Conservation (phyloP, 23 red algal genomes). For the Pyropia haitanensis region DNA sequence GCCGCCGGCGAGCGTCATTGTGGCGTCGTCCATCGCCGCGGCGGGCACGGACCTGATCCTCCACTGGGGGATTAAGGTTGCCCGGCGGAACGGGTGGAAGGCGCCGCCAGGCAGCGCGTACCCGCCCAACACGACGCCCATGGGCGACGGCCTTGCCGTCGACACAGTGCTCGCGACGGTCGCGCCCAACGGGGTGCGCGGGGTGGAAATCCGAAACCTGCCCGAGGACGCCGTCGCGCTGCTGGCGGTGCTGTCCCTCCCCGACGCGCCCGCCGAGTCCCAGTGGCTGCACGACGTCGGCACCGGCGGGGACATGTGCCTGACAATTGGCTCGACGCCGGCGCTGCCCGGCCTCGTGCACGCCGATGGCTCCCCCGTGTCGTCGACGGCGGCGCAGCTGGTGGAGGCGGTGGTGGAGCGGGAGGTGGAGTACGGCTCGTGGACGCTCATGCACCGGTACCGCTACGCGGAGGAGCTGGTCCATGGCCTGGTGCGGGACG, state of each 20-base stretch:
- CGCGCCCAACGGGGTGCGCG: slow-evolving; percentile 19
- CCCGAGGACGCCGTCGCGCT: slow-evolving; percentile 26
- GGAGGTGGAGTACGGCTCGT: slow-evolving; percentile 91
- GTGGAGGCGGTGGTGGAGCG: slow-evolving; percentile 67
- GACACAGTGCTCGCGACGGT: slow-evolving; percentile 21
- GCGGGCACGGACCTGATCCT: slow-evolving; percentile 53
- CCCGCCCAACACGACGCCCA: slow-evolving; percentile 20
- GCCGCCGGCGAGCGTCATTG: slow-evolving; percentile 13
- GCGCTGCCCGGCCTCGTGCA: slow-evolving; percentile 40
- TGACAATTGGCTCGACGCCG: slow-evolving; percentile 22
- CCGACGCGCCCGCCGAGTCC: slow-evolving; percentile 24
- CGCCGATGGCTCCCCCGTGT: slow-evolving; percentile 16
- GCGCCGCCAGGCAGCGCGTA: slow-evolving; percentile 16
- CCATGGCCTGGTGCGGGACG: slow-evolving; percentile 23
- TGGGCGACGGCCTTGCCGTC: slow-evolving; percentile 59
- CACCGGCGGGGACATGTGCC: slow-evolving; percentile 36
- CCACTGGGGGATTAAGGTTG: slow-evolving; percentile 68
- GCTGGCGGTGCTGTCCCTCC: slow-evolving; percentile 46
- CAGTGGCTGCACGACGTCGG: slow-evolving; percentile 46
- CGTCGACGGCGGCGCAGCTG: slow-evolving; percentile 9
- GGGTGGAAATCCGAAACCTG: slow-evolving; percentile 35
- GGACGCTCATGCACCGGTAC: slow-evolving; percentile 96
- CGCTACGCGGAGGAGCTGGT: slow-evolving; percentile 48
- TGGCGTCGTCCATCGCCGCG: slow-evolving; percentile 45
- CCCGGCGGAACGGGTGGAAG: slow-evolving; percentile 30